These are phyloP conservation scores for Hypholoma fasciculare DNA, from an alignment of 768 basidiomycete species.

Conservation along the genomic window DNA sequence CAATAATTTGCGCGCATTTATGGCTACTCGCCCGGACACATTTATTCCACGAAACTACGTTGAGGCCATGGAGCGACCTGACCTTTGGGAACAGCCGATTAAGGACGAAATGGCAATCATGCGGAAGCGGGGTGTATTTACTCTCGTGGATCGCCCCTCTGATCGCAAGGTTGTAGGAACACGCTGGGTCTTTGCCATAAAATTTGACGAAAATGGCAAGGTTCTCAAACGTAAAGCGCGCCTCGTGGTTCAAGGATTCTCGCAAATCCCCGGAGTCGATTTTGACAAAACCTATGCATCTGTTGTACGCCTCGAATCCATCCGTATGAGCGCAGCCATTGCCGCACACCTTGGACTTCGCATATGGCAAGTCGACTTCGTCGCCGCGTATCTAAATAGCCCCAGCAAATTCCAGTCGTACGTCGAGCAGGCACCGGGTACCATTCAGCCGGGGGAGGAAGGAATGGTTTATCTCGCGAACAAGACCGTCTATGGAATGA, in stretches of 20 bases:
- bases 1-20: neutral
- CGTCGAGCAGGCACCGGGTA: slow-evolving; percentile 1
- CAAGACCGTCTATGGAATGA: too few species aligned
- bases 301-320: slow-evolving; percentile 14
- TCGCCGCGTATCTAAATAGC: slow-evolving; percentile 31
- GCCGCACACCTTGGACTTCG: slow-evolving; percentile 18
- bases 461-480: too few species aligned
- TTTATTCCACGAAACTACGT: slow-evolving; percentile 1
- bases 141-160: neutral
- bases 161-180: neutral
- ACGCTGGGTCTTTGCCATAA: neutral
- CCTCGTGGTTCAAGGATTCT: slow-evolving; percentile 23
- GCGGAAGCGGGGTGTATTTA: neutral
- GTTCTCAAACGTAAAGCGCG: slow-evolving; percentile 8
- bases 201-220: neutral
- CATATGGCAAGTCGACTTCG: slow-evolving; percentile 33
- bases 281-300: slow-evolving; percentile 21
- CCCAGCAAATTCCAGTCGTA: slow-evolving; percentile 5
- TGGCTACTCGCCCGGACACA: neutral
- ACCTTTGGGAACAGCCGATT: slow-evolving; percentile 13
- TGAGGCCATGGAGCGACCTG: slow-evolving; percentile 13
- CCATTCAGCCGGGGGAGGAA: neutral
- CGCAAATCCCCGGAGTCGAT: slow-evolving; percentile 28
- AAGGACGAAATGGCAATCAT: slow-evolving; percentile 18
- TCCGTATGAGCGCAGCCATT: too few species aligned